Percentiles rank a stretch among this genome's conserved stretches.
phyloP scores from a whole-genome alignment of 1,284 basidiomycete genomes.

The Schizopora paradoxa region DNA sequence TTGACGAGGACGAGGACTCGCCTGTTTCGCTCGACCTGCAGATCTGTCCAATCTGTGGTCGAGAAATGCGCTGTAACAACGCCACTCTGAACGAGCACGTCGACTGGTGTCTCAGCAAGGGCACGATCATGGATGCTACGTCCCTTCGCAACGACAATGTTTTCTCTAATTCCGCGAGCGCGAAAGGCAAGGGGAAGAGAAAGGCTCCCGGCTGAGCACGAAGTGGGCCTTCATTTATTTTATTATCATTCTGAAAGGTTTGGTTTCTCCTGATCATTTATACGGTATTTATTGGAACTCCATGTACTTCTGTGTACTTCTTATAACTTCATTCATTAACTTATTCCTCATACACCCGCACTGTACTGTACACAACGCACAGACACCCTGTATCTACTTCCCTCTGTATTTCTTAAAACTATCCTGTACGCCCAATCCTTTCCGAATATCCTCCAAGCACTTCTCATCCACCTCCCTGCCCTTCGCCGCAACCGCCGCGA shows the following conservation, averaged over 20 bases:
- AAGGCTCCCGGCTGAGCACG: too few species aligned
- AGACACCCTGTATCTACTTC: constrained; percentile 38
- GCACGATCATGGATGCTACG: constrained; percentile 63
- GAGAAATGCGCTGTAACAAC: constrained; percentile 54
- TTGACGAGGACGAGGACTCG: not conserved
- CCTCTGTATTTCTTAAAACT: constrained; percentile 78
- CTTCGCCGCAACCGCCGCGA: constrained; percentile 54
- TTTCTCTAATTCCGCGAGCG: too few species aligned
- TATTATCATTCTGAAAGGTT: too few species aligned
- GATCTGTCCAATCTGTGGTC: constrained; percentile 61
- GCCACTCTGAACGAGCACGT: constrained; percentile 65
- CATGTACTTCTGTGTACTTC: too few species aligned
- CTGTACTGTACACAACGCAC: too few species aligned
- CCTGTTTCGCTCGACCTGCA: constrained; percentile 20
- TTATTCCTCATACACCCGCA: too few species aligned
- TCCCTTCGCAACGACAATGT: too few species aligned
- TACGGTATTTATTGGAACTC: not conserved
- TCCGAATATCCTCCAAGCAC: constrained; percentile 74
- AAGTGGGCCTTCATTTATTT: too few species aligned
- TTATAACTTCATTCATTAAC: too few species aligned
- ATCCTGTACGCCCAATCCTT: constrained; percentile 68
- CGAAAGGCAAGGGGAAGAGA: too few species aligned
- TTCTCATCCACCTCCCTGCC: constrained; percentile 66
- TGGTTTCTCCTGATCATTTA: too few species aligned
- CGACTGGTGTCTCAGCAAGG: constrained; percentile 71